phyloP scores from a whole-genome alignment of 2,329 filamentous ascomycete genomes.

The Sarocladium brachiariae region DNA sequence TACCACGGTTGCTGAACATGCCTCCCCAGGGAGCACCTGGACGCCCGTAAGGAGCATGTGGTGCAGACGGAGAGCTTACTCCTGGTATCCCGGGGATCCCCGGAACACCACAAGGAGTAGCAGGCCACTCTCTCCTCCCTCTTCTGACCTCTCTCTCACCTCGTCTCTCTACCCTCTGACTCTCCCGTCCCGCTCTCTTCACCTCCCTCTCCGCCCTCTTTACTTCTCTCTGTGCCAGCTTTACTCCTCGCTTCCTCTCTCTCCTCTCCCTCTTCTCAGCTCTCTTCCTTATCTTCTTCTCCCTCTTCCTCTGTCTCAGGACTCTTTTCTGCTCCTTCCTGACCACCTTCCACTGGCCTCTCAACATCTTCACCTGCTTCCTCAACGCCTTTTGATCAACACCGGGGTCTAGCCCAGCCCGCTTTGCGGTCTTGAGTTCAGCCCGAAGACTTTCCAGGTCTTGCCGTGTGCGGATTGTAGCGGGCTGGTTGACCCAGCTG shows the following conservation, averaged over 20 bases:
- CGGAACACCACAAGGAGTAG: not conserved
- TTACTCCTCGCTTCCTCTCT: not conserved
- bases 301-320: slow-evolving; percentile 24
- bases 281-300: slow-evolving; percentile 21
- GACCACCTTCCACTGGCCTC: slow-evolving; percentile 33
- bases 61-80: not conserved
- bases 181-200: slow-evolving; percentile 23
- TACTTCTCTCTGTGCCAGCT: slow-evolving; percentile 15
- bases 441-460: slow-evolving; percentile 34
- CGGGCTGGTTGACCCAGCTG: slow-evolving; percentile 43
- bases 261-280: slow-evolving; percentile 21
- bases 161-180: not conserved
- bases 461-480: slow-evolving; percentile 40
- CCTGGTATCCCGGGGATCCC: not conserved
- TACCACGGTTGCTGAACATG: slow-evolving; percentile 9
- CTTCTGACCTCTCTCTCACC: slow-evolving; percentile 10
- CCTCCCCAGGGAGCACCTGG: not conserved
- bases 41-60: not conserved
- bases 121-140: slow-evolving; percentile 15
- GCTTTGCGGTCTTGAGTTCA: slow-evolving; percentile 36
- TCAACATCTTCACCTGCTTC: slow-evolving; percentile 37
- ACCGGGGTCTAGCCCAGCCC: not conserved
- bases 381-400: slow-evolving; percentile 28
- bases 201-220: slow-evolving; percentile 24
- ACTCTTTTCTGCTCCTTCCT: slow-evolving; percentile 23